Conservation (phyloP, 768 basidiomycete species). For the Lactifluus subvellereus region DNA sequence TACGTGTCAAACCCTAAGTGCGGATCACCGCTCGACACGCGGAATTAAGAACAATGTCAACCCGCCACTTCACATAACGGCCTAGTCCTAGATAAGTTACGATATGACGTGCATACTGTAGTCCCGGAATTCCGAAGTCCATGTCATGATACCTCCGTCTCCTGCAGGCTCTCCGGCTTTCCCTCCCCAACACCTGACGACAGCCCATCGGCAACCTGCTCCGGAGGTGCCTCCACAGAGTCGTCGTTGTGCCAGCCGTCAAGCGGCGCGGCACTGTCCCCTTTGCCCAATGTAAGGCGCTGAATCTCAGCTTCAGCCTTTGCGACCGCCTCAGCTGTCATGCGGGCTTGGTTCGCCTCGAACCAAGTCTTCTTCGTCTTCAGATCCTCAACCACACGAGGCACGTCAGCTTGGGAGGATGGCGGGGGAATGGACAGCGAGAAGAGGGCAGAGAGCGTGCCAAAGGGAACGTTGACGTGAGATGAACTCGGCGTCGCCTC, state of each 20-base stretch:
- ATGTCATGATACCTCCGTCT: slow-evolving; percentile 27
- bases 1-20: neutral
- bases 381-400: slow-evolving; percentile 82
- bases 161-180: slow-evolving; percentile 39
- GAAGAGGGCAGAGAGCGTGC: slow-evolving; percentile 84
- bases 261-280: slow-evolving; percentile 28
- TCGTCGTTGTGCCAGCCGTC: slow-evolving; percentile 38
- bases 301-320: slow-evolving; percentile 75
- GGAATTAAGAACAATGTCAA: slow-evolving; percentile 8
- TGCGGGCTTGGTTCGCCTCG: slow-evolving; percentile 81
- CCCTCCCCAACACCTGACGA: slow-evolving; percentile 39
- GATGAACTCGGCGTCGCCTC: slow-evolving; percentile 39
- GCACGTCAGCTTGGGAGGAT: slow-evolving; percentile 63
- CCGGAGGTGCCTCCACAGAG: slow-evolving; percentile 39
- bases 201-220: slow-evolving; percentile 35
- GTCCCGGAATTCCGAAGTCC: neutral
- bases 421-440: slow-evolving; percentile 89
- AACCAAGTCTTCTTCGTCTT: slow-evolving; percentile 95
- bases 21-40: neutral
- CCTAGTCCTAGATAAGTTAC: slow-evolving; percentile 7
- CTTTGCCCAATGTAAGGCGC: slow-evolving; percentile 48
- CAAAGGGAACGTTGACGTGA: slow-evolving; percentile 68
- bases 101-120: slow-evolving; percentile 7
- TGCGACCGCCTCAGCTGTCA: slow-evolving; percentile 71
- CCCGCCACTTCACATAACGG: neutral